Evolutionary conservation across 108 stramenopile species (phyloP), one percentile per base, ranked within the genome.

Genomic region (Conticribra weissflogii): DNA sequence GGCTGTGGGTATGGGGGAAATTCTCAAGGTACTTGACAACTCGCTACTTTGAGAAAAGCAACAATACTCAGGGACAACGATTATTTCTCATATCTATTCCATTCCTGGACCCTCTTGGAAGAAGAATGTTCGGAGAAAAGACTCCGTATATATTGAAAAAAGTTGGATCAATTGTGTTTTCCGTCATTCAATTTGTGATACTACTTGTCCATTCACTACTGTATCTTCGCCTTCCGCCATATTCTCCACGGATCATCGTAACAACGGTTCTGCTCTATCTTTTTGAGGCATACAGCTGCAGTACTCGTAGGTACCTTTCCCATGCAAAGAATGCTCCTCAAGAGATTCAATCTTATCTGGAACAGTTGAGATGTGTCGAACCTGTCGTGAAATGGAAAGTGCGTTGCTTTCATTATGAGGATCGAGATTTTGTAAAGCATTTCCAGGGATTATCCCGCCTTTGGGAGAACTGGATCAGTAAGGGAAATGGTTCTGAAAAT

Each of bases 311-410:
- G 30, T 92, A 88, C 63, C 46, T 95, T 34, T 61, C 82, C 0
- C 87, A 92, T 81, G 79, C 85, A 33, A 72, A 91, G 34, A 66
- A 78, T 45, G 84, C 81, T 61, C 85, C 90, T 0, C 54, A 36
- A 29, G 88, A 88, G 27, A 63, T 92, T 32, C 85, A 90, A 64
- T 64, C 49, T 1, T 89, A 85, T 53, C 56, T 95, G 32, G 88
- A 91, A 65, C 56, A 55, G 16, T 52, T 95, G 23, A 63, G 91
- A 28, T 23, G 54, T 1, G 72, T 75, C 28, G 55, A 72, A 24
- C 89, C 91, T 8, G 58, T 76, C 2, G 91, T 92, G 3, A 72
- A 67, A n/a, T 95, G 94, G 94, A 88, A 79, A 28, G 87, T 95
- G 3, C 70, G 85, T 19, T 85, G 85, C 25, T 95, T 91, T 74